Evolutionary conservation across 495 filamentous ascomycete species (phyloP), one percentile per base, ranked within the genome.

Genomic region (Penicillium mononematosum): DNA sequence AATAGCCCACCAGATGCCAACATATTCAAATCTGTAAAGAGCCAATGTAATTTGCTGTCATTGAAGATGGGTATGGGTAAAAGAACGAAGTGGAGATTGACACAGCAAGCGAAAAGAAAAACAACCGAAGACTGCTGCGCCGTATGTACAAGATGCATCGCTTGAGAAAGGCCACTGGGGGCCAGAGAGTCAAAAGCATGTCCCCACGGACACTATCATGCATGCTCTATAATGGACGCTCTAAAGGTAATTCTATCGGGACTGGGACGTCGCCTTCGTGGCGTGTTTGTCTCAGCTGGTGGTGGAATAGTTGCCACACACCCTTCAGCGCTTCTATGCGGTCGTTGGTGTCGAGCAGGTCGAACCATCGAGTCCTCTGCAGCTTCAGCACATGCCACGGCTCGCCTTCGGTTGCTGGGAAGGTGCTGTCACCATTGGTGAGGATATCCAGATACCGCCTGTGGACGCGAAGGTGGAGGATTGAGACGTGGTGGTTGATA

Each of bases 401-500:
- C 19, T 86, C 75, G 25, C 85, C 83, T 4, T 68, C 61, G 53
- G 83, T 78, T 0, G 74, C 47, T 4, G 66, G 54, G 62, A 67
- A 65, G 8, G 44, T 46, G 58, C 70, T 74, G 29, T 56, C 49
- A 1, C 74, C 74, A 2, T 65, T 58, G 34, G 74, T 77, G 31
- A 88, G 67, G 45, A 75, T 68, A 0, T 81, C 81, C 32, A 93
- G 70, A 57, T 95, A 84, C 16, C 74, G 70, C 19, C 74, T 72
- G 55, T 91, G 90, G 46, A 96, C 83, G 27, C 87, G 82, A 25
- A 92, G 80, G 50, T 89, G 81, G 43, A 95, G 62, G 46, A 96
- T 82, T 52, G 82, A 82, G 39, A 96, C 70, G 58, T 96, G 92
- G 68, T 95, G 91, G 69, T 92, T 90, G 49, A 96, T 74, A 4